Evolutionary conservation across 345 rosid genomes (phyloP), one percentile per base, ranked within the genome.

Genomic region (Hibiscus mutabilis): DNA sequence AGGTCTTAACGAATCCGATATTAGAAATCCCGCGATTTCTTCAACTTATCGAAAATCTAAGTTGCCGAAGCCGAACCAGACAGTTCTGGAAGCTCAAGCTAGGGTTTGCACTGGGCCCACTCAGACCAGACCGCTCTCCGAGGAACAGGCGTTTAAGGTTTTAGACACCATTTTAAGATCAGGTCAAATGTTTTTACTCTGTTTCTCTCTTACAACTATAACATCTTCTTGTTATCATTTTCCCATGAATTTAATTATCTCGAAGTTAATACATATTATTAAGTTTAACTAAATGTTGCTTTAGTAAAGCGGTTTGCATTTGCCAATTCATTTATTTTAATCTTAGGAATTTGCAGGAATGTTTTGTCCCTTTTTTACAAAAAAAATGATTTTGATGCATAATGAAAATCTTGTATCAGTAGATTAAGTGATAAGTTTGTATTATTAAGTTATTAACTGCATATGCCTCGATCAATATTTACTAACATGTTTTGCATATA

Each of bases 101-200:
- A 91, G 89, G 91, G 96, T 94, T 82, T 94, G 97, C 73, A 94
- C 97, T 0, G 98, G 98, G 13, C 98, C 97, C 15, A 86, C 91
- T 3, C 97, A 88, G 83, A 94, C 97, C 73, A 85, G 66, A 69
- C 93, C 97, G 24, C 87, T 94, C 2, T 82, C 44, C 22, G 93
- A 88, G 73, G 89, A 88, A 5, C 97, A 91, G 62, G 95, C 66
- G 52, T 42, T 64, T 64, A 64, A 64, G 68, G 68, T 64, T 42
- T 42, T 64, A 18, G 68, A 64, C 68, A 64, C 53, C 33, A 64
- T 93, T 25, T 72, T 93, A 61, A 22, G 55, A n/a, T 35, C 35
- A 68, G 70, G 70, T 49, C 58, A 27, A 21, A 12, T 64, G 27
- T 25, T 25, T 25, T 25, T 25, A 25, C 33, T 29, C 33, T 29